Evolutionary conservation across 2,329 filamentous ascomycete species (phyloP).

Genomic region (Mariannaea elegans): DNA sequence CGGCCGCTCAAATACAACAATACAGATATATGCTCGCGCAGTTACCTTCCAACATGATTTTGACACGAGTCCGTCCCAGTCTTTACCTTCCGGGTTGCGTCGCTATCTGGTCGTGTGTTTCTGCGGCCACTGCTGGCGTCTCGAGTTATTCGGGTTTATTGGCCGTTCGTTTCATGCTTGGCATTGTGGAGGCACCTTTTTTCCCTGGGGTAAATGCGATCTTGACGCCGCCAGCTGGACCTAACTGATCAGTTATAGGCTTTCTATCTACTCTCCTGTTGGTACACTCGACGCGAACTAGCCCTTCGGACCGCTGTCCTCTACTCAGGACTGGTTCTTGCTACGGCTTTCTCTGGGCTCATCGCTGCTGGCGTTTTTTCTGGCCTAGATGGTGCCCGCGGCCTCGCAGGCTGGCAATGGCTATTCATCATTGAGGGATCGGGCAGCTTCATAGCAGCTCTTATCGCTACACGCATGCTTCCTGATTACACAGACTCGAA

Average conservation of each 20-base stretch:
- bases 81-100: slow-evolving; percentile 30
- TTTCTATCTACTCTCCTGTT: slow-evolving; percentile 30
- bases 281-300: slow-evolving; percentile 39
- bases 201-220: slow-evolving; percentile 26
- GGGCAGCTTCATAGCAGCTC: slow-evolving; percentile 36
- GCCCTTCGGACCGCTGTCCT: slow-evolving; percentile 35
- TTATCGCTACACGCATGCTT: slow-evolving; percentile 25
- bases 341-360: slow-evolving; percentile 34
- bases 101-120: slow-evolving; percentile 34
- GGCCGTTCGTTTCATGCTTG: slow-evolving; percentile 32
- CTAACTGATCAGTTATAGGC: too few species aligned
- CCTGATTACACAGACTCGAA: slow-evolving; percentile 27
- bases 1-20: too few species aligned
- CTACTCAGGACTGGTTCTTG: slow-evolving; percentile 33
- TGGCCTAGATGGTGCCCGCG: slow-evolving; percentile 48
- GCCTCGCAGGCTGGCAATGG: slow-evolving; percentile 63
- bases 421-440: slow-evolving; percentile 66
- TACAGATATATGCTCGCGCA: slow-evolving; percentile 31
- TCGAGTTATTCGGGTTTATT: slow-evolving; percentile 20
- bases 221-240: too few species aligned
- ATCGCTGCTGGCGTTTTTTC: slow-evolving; percentile 44
- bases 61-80: slow-evolving; percentile 26
- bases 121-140: slow-evolving; percentile 30
- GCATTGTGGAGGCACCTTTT: slow-evolving; percentile 36
- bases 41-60: slow-evolving; percentile 25